Base-by-base conservation (phyloP, 352 stramenopile species). In the Globisporangium perplexum region DNA sequence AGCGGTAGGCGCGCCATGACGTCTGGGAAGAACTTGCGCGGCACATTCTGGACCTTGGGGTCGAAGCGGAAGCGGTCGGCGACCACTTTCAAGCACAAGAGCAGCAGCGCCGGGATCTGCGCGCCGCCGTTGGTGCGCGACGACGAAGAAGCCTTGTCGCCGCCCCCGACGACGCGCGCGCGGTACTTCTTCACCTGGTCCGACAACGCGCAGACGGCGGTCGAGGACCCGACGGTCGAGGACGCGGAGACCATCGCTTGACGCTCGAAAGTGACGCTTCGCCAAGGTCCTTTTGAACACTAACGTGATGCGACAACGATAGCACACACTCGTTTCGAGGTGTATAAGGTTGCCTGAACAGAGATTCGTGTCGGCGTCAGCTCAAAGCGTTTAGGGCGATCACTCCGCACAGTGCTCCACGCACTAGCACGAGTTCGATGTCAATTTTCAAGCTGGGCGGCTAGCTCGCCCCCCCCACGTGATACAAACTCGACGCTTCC, bases 161-260 rank as follows among this genome's bases (percentile, higher is more conserved):
- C 30, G 14, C 65, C 67, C 10, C 69, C 60, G 11, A 92, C 72
- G 15, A 77, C 57, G 10, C 82, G 79, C 24, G 81, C 57, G n/a
- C 77, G 77, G 43, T 92, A 90, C 53, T 88, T 94, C 58, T 86
- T 87, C 17, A 92, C 78, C 44, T 94, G 77, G 57, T 92, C 83
- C 12, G 81, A 86, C 14, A 90, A 72, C 36, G 83, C 81, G 38
- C 78, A 83, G 26, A 88, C 72, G 14, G 73, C 62, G 3, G 81
- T 92, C 8, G 69, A 86, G 20, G 72, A 66, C 22, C 77, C 79
- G 23, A 94, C 79, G 3, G 70, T 88, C 35, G n/a, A n/a, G n/a
- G 71, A 77, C 18, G 67, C 68, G 1, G 73, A 83, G 18, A 86
- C 64, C 74, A 88, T 91, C 30, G 30, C n/a, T n/a, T n/a, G n/a